phyloP scores from a whole-genome alignment of 2,329 filamentous ascomycete genomes.

The Escovopsis sp. region DNA sequence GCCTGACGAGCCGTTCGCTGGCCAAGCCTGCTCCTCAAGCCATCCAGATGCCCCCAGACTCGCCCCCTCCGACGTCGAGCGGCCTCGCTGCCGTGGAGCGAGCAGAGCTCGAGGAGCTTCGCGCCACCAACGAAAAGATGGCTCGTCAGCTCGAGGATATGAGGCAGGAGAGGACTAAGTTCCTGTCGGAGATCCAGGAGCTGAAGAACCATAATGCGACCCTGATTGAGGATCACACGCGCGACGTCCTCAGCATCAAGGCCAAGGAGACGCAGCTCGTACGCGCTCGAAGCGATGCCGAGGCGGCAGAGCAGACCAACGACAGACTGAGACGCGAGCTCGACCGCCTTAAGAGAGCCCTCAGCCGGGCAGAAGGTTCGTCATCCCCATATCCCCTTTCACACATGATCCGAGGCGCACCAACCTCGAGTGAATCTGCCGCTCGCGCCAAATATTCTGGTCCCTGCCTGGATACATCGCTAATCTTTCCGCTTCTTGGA shows the following conservation, averaged over 20 bases:
- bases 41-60: constrained; percentile 33
- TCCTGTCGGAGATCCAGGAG: constrained; percentile 79
- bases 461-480: constrained; percentile 7
- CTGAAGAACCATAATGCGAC: constrained; percentile 94
- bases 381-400: no score
- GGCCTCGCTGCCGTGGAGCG: constrained; percentile 67
- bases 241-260: constrained; percentile 90
- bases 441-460: constrained; percentile 7
- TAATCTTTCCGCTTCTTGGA: no score
- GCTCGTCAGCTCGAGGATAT: constrained; percentile 63
- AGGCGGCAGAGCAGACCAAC: constrained; percentile 74
- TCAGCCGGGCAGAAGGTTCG: constrained; percentile 44
- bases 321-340: constrained; percentile 76
- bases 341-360: constrained; percentile 81
- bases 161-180: constrained; percentile 63
- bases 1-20: constrained; percentile 73
- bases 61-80: constrained; percentile 39
- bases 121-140: constrained; percentile 66
- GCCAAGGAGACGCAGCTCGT: constrained; percentile 97
- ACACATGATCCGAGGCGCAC: no score
- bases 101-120: constrained; percentile 82
- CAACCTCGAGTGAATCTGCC: constrained; percentile 4
- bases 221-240: constrained; percentile 90
- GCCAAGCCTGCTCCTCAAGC: constrained; percentile 51
- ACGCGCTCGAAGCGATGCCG: constrained; percentile 75